phyloP scores from a whole-genome alignment of 2,329 filamentous ascomycete genomes.

The Botrytis galanthina region DNA sequence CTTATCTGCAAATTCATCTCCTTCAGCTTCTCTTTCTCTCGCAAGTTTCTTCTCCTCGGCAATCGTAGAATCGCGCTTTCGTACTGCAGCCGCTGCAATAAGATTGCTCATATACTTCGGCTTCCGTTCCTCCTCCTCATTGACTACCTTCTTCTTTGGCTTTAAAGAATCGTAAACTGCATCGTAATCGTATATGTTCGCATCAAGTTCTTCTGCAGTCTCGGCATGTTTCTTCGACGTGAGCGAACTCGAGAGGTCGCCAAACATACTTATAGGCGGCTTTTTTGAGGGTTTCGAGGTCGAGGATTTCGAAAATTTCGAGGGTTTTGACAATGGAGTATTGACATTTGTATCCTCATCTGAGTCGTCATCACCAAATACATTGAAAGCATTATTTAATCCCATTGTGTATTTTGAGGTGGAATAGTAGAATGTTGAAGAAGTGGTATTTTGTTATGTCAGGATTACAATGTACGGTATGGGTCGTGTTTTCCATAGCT shows the following conservation, averaged over 20 bases:
- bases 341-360: slow-evolving; percentile 46
- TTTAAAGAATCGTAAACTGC: slow-evolving; percentile 76
- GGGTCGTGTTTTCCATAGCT: neutral
- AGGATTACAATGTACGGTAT: neutral
- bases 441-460: neutral
- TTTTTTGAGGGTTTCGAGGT: slow-evolving; percentile 29
- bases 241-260: slow-evolving; percentile 65
- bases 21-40: slow-evolving; percentile 74
- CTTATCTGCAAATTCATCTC: slow-evolving; percentile 77
- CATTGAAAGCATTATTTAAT: slow-evolving; percentile 58
- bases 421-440: neutral
- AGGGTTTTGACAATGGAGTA: slow-evolving; percentile 27
- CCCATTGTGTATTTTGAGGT: slow-evolving; percentile 27
- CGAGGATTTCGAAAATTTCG: slow-evolving; percentile 23
- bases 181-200: slow-evolving; percentile 83
- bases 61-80: slow-evolving; percentile 74
- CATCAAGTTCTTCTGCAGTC: slow-evolving; percentile 64
- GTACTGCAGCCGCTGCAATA: slow-evolving; percentile 68
- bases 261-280: slow-evolving; percentile 49
- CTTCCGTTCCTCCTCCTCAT: slow-evolving; percentile 57
- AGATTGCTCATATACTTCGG: slow-evolving; percentile 79
- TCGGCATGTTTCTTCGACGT: slow-evolving; percentile 62
- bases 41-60: slow-evolving; percentile 79
- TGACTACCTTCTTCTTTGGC: slow-evolving; percentile 55
- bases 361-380: slow-evolving; percentile 59